These are phyloP conservation scores for Solanum habrochaites DNA, from an alignment of 257 asterid genomes.

Conservation along the genomic window DNA sequence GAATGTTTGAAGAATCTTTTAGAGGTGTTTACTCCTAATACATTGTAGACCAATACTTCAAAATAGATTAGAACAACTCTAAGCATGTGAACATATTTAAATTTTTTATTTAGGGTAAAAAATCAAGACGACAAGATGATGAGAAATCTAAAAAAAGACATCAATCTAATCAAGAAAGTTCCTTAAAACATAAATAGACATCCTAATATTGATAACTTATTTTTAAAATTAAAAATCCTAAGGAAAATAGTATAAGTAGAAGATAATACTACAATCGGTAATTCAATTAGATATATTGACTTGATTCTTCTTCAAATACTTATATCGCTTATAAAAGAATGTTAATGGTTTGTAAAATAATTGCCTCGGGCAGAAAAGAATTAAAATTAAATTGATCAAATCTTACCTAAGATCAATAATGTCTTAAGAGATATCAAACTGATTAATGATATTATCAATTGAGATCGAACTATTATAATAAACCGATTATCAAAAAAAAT, in stretches of 20 bases:
- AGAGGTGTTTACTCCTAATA: not conserved
- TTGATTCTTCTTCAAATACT: not conserved
- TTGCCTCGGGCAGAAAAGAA: not conserved
- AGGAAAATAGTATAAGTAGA: not conserved
- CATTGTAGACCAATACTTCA: not conserved
- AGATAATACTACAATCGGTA: not conserved
- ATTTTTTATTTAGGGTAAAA: not conserved
- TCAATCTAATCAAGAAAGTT: not conserved
- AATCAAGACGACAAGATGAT: not conserved
- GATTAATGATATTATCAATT: not conserved
- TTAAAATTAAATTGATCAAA: not conserved
- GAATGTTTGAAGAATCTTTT: not conserved
- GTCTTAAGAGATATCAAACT: not conserved
- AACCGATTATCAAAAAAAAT: not conserved
- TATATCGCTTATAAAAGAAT: not conserved
- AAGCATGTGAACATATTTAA: not conserved
- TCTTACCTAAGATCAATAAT: not conserved
- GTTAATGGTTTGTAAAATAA: not conserved
- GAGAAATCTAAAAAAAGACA: not conserved
- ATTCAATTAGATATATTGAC: not conserved
- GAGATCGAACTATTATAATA: not conserved
- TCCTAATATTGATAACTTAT: not conserved
- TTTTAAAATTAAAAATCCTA: not conserved
- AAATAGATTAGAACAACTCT: not conserved
- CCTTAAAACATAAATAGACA: not conserved